A percentile compares a stretch with the other conserved stretches of the same genome.
Conservation (phyloP, 2,329 filamentous ascomycete species). For the Colletotrichum musae region DNA sequence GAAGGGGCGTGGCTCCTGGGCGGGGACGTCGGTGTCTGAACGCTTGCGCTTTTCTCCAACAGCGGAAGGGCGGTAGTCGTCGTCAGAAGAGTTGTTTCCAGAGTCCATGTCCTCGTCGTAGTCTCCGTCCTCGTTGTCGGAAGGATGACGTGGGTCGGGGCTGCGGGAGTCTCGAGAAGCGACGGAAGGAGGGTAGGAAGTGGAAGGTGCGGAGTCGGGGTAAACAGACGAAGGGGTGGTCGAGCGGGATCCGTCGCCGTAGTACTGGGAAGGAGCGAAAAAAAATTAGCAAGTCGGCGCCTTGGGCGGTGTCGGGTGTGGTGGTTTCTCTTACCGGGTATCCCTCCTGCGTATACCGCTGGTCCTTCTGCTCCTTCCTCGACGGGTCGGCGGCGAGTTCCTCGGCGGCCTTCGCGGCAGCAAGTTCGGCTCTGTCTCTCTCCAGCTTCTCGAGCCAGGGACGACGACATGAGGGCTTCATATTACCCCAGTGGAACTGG, state of each 20-base stretch:
- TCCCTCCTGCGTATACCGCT: too few species aligned
- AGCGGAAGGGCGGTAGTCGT: slow-evolving; percentile 17
- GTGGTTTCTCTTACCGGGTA: too few species aligned
- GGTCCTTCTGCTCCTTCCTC: too few species aligned
- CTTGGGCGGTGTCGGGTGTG: too few species aligned
- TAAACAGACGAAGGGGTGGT: too few species aligned
- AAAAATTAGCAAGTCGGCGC: too few species aligned
- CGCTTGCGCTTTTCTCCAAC: slow-evolving; percentile 5
- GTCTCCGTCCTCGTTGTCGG: slow-evolving; percentile 2
- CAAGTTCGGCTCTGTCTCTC: too few species aligned
- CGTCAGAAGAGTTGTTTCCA: slow-evolving; percentile 1
- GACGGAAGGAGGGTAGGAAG: background rate
- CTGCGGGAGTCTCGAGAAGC: background rate
- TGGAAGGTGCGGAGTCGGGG: too few species aligned
- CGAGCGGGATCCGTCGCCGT: too few species aligned
- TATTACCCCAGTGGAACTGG: slow-evolving; percentile 21
- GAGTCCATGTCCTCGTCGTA: slow-evolving; percentile 3
- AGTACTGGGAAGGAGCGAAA: too few species aligned
- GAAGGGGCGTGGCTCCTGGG: background rate
- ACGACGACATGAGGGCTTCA: background rate
- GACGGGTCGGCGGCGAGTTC: too few species aligned
- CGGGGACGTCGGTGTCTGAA: background rate
- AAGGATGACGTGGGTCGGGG: background rate
- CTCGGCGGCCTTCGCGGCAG: too few species aligned
- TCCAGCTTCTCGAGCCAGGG: background rate